Evolutionary conservation across 164 flowering plant species (phyloP).

Genomic region (Malania oleifera): DNA sequence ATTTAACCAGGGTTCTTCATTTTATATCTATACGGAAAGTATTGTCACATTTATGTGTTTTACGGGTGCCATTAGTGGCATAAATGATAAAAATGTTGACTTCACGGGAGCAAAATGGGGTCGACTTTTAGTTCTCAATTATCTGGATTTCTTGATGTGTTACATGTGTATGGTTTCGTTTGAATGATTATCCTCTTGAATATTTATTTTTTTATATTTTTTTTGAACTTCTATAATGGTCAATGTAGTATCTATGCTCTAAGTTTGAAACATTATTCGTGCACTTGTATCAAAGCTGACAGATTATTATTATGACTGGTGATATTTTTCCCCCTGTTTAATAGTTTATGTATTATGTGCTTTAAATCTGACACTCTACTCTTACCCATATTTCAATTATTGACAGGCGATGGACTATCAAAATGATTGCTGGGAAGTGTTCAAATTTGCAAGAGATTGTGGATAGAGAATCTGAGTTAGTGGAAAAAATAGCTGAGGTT

Average conservation of each 20-base stretch:
- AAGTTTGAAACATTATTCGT: not conserved
- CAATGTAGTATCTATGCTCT: not conserved
- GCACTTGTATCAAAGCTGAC: no score
- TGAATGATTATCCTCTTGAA: not conserved
- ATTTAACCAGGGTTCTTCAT: not conserved
- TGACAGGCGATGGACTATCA: slow-evolving; percentile 90
- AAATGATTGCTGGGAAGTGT: slow-evolving; percentile 43
- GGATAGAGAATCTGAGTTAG: slow-evolving; percentile 73
- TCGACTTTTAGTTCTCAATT: not conserved
- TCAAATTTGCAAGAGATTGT: slow-evolving; percentile 47
- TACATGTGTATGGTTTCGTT: not conserved
- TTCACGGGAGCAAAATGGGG: not conserved
- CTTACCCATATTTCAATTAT: slow-evolving; percentile 5
- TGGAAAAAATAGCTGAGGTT: slow-evolving; percentile 86
- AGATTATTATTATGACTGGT: no score
- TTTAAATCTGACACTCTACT: no score
- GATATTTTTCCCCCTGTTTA: no score
- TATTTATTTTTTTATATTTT: no score
- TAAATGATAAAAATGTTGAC: not conserved
- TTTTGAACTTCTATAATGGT: no score
- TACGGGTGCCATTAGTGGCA: not conserved
- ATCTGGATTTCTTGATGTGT: not conserved
- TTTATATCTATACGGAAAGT: no score
- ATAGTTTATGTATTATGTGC: not conserved
- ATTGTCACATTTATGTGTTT: not conserved